Evolutionary conservation across 2,329 filamentous ascomycete genomes (phyloP).

Genomic region (Alternaria rosae): DNA sequence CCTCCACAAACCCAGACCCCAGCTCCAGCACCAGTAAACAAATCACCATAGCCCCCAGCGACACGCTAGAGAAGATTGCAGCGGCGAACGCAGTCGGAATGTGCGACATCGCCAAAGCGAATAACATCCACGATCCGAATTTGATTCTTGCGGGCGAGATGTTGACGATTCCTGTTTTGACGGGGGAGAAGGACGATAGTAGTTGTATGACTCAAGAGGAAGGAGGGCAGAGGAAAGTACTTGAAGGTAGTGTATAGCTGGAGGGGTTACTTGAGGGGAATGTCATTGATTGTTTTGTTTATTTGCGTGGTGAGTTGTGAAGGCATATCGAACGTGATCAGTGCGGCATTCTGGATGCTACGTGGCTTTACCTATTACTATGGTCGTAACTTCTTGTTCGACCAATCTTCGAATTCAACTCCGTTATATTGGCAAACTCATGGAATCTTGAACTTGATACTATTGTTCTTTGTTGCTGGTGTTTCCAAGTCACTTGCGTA

Average conservation of each 20-base stretch:
- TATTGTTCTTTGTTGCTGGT: background rate
- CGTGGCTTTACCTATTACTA: no score
- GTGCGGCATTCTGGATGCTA: background rate
- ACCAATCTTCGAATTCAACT: no score
- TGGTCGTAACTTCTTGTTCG: no score
- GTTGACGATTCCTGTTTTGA: background rate
- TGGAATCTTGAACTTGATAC: background rate
- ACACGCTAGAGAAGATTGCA: constrained; percentile 1
- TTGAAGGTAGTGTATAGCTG: no score
- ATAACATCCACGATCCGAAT: background rate
- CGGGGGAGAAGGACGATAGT: background rate
- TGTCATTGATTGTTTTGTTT: no score
- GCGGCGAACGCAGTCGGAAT: background rate
- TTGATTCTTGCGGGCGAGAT: background rate
- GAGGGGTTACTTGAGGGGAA: background rate
- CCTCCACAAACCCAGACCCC: background rate
- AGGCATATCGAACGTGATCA: background rate
- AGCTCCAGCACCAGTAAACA: background rate
- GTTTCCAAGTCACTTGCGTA: background rate
- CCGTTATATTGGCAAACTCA: no score
- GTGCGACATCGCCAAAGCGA: background rate
- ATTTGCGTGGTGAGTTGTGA: background rate
- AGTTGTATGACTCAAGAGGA: background rate
- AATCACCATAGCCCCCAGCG: background rate
- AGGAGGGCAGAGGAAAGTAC: no score